Base-by-base conservation (phyloP, 768 basidiomycete genomes). In the Rossbeevera mucosa region DNA sequence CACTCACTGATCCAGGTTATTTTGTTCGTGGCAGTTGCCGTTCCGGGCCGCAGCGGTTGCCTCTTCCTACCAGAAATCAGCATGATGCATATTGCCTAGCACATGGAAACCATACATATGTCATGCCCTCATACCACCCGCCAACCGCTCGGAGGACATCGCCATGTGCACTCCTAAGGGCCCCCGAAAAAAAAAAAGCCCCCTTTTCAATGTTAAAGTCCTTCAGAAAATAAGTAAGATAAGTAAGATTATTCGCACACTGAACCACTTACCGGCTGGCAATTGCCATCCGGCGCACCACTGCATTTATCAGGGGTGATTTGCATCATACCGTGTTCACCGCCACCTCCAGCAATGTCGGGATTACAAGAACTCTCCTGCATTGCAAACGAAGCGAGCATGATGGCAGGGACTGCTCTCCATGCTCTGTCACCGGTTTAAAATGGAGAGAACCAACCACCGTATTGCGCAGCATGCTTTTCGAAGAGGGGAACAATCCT, bases 271-370 rank as follows among this genome's bases (percentile, higher is more conserved):
- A 74, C 73, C 18, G 65, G 59, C 57, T 68, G 63, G 70, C 75
- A 78, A 57, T 76, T 68, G 21, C 69, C 71, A 20, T 64, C 59
- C 2, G 76, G 74, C 1, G 83, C 82, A 51, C 71, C 79, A 42
- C 63, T 76, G 60, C 91, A 94, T 68, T 92, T 94, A 56, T 89
- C 88, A 36, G 68, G 62, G 16, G 87, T 87, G 56, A 94, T 75
- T 67, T 94, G 91, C 91, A 93, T 93, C 48, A 93, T 71, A 28
- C 90, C 91, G 62, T 89, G 85, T 67, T 93, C 91, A 41, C 90
- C 88, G 20, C 75, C 88, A 14, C 84, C 85, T 47, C 91, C 91
- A 42, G 82, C 74, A 6, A 78, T 79, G 14, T 70, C 52, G 2
- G 83, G 77, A 58, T 86, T 83, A 75, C 92, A 95, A 33, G 73